A percentile compares a stretch with the other conserved stretches of the same genome.
These are phyloP conservation scores for Daldinia sp. DNA, from an alignment of 2,329 filamentous ascomycete genomes.

Conservation along the genomic window DNA sequence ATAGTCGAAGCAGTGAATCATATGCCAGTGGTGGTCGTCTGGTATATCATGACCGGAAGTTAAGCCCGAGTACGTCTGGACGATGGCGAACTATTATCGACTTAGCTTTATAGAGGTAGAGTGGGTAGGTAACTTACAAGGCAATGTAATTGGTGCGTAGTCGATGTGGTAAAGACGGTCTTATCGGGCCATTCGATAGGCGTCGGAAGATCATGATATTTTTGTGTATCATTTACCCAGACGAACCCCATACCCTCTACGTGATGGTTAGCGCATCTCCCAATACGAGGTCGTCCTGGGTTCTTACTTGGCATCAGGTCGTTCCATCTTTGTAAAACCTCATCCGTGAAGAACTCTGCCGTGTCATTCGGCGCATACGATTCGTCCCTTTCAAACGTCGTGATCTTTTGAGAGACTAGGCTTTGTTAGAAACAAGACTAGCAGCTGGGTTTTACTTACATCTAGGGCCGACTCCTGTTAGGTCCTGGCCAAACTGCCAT, in stretches of 20 bases:
- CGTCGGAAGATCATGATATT: conserved; percentile 45
- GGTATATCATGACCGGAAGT: conserved; percentile 51
- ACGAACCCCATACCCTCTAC: conserved; percentile 50
- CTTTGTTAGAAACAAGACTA: conserved; percentile 7
- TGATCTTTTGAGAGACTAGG: conserved; percentile 49
- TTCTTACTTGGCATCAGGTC: conserved; percentile 51
- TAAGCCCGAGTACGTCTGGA: conserved; percentile 55
- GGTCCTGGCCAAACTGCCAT: conserved; percentile 52
- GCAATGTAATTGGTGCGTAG: conserved; percentile 54
- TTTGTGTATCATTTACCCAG: conserved; percentile 44
- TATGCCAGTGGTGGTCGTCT: conserved; percentile 57
- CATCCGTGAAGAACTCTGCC: conserved; percentile 51
- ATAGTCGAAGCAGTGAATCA: conserved; percentile 60
- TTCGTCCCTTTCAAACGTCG: conserved; percentile 50
- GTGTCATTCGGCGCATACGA: conserved; percentile 52
- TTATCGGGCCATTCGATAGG: conserved; percentile 46
- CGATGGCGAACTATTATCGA: conserved; percentile 49
- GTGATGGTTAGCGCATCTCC: conserved; percentile 13
- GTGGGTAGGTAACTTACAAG: conserved; percentile 42
- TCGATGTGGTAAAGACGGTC: conserved; percentile 52
- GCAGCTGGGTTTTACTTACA: conserved; percentile 40
- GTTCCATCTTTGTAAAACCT: conserved; percentile 51
- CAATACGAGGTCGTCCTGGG: neutral
- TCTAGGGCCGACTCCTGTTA: conserved; percentile 48
- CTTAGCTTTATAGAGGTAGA: neutral